Percentiles rank a stretch among this genome's conserved stretches.
phyloP scores from a whole-genome alignment of 2,329 filamentous ascomycete species.

The Coniosporium tulheliwenetii region DNA sequence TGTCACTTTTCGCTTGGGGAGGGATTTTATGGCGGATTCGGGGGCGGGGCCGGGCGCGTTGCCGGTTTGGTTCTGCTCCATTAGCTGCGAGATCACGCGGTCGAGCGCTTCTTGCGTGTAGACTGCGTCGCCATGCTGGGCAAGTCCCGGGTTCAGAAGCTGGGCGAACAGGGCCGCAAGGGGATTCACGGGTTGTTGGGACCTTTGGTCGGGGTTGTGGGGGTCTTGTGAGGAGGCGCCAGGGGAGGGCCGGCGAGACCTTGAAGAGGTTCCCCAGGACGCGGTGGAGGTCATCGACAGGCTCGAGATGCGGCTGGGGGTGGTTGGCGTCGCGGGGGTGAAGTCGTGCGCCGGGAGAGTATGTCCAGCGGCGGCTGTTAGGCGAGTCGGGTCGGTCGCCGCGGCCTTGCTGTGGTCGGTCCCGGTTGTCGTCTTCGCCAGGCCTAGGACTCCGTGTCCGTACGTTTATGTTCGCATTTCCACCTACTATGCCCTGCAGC shows the following conservation, averaged over 20 bases:
- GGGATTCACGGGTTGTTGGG: constrained; percentile 14
- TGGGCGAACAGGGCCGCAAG: constrained; percentile 28
- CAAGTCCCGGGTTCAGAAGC: constrained; percentile 22
- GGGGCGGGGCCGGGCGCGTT: constrained; percentile 74
- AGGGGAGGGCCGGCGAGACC: constrained; percentile 4
- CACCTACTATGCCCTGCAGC: constrained; percentile 5
- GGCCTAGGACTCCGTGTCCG: too few species aligned
- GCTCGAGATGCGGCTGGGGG: constrained; percentile 29
- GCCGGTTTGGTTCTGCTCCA: constrained; percentile 65
- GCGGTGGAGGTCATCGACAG: constrained; percentile 27
- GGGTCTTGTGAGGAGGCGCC: constrained; percentile 5
- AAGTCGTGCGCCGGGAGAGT: constrained; percentile 21
- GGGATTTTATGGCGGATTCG: constrained; percentile 52
- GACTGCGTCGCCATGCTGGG: constrained; percentile 58
- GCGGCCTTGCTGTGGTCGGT: constrained; percentile 5
- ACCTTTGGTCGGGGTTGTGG: constrained; percentile 2
- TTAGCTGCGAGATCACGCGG: constrained; percentile 70
- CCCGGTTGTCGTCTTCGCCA: too few species aligned
- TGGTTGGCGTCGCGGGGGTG: constrained; percentile 35
- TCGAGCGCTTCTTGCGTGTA: constrained; percentile 86
- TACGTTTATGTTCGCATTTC: neutral
- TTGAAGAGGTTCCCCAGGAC: constrained; percentile 5
- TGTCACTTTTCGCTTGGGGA: constrained; percentile 58
- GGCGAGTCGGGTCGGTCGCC: constrained; percentile 5
- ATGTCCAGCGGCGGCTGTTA: constrained; percentile 5